Base-by-base conservation (phyloP, 1,284 basidiomycete genomes). In the Ceratobasidium sp. region DNA sequence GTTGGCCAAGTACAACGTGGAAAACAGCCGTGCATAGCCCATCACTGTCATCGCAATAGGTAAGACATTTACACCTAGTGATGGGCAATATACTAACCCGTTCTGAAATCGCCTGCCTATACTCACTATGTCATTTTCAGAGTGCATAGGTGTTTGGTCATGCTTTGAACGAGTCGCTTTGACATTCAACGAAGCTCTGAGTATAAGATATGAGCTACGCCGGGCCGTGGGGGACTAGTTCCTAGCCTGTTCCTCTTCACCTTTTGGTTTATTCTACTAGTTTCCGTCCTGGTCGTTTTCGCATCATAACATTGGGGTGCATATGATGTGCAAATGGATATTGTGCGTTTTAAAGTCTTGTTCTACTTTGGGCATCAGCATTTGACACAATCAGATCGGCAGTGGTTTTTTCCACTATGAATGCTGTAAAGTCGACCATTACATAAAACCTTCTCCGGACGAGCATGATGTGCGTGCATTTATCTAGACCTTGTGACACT, bases 241-340 rank as follows among this genome's bases (percentile, higher is more conserved):
- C 14, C 57, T 16, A 60, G 12, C 16, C 57, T 33, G 57, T 30
- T 16, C 35, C 14, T 60, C 57, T 35, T 60, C 57, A 10, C 33
- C 57, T 16, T 33, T 20, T n/a, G 38, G 38, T 38, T 38, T 38
- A 3, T 3, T 38, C 38, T 38, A n/a, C n/a, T n/a, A n/a, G 23
- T 35, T 50, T 35, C 57, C 3, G 20, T 7, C 14, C 30, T 35
- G 23, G 18, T 12, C 8, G 14, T 14, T 60, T 16, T 14, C 10
- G 35, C 27, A 60, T 35, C 27, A 35, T 20, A 12, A 60, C 33
- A 35, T 23, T 16, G 57, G 8, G 38, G 4, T 33, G 57, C 57
- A 60, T 60, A 60, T 60, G 35, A 60, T 60, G 57, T 60, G 57
- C 33, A 60, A 60, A 60, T 60, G 57, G 57, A 60, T 60, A 7